phyloP scores from a whole-genome alignment of 768 basidiomycete genomes.

The Boletellus ananiceps region DNA sequence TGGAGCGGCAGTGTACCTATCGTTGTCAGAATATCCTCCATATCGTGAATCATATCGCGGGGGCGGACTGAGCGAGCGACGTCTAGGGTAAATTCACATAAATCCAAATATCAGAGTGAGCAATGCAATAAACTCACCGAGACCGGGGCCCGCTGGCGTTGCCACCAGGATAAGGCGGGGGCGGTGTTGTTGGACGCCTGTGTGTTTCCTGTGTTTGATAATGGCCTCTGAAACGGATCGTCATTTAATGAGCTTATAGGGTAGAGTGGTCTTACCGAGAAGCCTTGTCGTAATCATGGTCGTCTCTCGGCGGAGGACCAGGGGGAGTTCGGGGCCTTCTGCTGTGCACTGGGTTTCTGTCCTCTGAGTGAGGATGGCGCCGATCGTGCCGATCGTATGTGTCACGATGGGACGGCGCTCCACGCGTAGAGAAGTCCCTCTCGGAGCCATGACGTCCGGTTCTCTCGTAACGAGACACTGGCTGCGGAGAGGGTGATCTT shows the following conservation, averaged over 20 bases:
- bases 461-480: slow-evolving; percentile 54
- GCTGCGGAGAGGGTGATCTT: slow-evolving; percentile 42
- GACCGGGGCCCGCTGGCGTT: slow-evolving; percentile 40
- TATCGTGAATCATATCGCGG: slow-evolving; percentile 52
- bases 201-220: slow-evolving; percentile 33
- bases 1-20: slow-evolving; percentile 45
- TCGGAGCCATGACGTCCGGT: slow-evolving; percentile 32
- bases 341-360: slow-evolving; percentile 45
- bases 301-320: slow-evolving; percentile 52
- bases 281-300: slow-evolving; percentile 62
- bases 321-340: slow-evolving; percentile 53
- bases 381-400: slow-evolving; percentile 62
- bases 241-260: background rate
- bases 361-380: slow-evolving; percentile 40
- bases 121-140: slow-evolving; percentile 29
- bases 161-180: slow-evolving; percentile 47
- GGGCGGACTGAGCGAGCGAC: slow-evolving; percentile 69
- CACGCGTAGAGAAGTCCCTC: slow-evolving; percentile 45
- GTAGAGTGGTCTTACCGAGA: slow-evolving; percentile 42
- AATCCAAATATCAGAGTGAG: background rate
- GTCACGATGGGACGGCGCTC: slow-evolving; percentile 38
- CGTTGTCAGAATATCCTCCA: slow-evolving; percentile 39
- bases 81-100: slow-evolving; percentile 34
- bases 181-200: slow-evolving; percentile 49
- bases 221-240: slow-evolving; percentile 9